Evolutionary conservation across 192 early-diverging fungal species (phyloP).

Genomic region (Entomortierella beljakovae): DNA sequence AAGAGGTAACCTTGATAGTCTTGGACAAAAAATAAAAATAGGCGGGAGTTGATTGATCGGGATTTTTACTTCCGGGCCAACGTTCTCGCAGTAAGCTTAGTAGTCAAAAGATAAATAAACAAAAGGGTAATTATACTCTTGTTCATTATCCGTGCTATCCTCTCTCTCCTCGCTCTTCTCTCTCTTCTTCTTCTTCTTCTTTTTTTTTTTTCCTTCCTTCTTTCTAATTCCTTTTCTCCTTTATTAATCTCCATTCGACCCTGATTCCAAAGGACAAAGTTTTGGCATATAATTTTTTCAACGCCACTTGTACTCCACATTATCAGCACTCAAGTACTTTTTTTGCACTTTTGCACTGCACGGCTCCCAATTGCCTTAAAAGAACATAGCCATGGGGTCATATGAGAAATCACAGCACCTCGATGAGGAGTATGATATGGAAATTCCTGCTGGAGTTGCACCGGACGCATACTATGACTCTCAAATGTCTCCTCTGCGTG

Average conservation of each 20-base stretch:
- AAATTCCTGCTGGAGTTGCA: constrained; percentile 49
- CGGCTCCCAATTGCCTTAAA: neutral
- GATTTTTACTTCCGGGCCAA: neutral
- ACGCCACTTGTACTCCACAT: neutral
- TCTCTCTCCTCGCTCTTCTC: neutral
- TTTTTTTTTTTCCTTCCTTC: neutral
- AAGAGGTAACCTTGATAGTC: neutral
- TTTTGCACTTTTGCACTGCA: no score
- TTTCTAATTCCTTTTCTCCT: neutral
- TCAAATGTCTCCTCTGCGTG: constrained; percentile 57
- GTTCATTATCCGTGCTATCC: no score
- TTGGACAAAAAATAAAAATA: neutral
- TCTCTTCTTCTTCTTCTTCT: constrained; percentile 10
- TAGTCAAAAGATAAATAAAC: no score
- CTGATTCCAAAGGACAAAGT: neutral
- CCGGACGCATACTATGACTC: constrained; percentile 60
- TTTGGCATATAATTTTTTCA: neutral
- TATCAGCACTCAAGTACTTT: neutral
- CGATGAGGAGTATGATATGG: constrained; percentile 45
- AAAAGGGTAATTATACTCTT: no score
- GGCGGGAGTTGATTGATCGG: neutral
- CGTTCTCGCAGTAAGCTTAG: neutral
- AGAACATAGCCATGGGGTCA: neutral
- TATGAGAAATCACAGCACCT: constrained; percentile 13
- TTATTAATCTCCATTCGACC: neutral